These are phyloP conservation scores for Aspergillus ustus DNA, from an alignment of 2,329 filamentous ascomycete species.

Conservation along the genomic window DNA sequence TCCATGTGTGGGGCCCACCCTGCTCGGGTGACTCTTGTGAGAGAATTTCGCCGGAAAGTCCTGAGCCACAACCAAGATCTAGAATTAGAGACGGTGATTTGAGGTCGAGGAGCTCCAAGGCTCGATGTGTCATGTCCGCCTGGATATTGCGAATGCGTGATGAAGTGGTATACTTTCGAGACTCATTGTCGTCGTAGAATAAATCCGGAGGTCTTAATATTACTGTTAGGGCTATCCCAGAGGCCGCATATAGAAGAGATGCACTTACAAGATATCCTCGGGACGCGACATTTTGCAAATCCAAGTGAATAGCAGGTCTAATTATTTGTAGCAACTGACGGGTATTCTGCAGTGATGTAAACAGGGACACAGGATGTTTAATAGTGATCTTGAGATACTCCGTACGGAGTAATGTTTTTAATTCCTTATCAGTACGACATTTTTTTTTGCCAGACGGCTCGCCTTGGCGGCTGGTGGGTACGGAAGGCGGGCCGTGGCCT, in stretches of 20 bases:
- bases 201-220: constrained; percentile 80
- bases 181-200: constrained; percentile 95
- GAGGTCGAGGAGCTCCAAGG: constrained; percentile 87
- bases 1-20: constrained; percentile 88
- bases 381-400: neutral
- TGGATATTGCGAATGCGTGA: constrained; percentile 96
- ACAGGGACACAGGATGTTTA: neutral
- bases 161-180: constrained; percentile 95
- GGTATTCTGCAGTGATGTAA: neutral
- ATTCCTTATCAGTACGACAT: constrained; percentile 1
- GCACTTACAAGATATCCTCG: constrained; percentile 83
- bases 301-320: neutral
- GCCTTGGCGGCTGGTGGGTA: too few species aligned
- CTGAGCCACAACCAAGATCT: constrained; percentile 95
- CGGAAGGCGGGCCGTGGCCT: constrained; percentile 16
- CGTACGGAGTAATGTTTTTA: neutral
- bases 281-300: constrained; percentile 79
- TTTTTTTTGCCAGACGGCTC: constrained; percentile 8
- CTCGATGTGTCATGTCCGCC: constrained; percentile 89
- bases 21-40: constrained; percentile 70
- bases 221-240: constrained; percentile 19
- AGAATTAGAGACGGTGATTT: constrained; percentile 82
- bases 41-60: constrained; percentile 91
- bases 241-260: neutral
- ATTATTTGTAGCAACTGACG: neutral